Base-by-base conservation (phyloP, 2,329 filamentous ascomycete species). In the Microdochium paspali region DNA sequence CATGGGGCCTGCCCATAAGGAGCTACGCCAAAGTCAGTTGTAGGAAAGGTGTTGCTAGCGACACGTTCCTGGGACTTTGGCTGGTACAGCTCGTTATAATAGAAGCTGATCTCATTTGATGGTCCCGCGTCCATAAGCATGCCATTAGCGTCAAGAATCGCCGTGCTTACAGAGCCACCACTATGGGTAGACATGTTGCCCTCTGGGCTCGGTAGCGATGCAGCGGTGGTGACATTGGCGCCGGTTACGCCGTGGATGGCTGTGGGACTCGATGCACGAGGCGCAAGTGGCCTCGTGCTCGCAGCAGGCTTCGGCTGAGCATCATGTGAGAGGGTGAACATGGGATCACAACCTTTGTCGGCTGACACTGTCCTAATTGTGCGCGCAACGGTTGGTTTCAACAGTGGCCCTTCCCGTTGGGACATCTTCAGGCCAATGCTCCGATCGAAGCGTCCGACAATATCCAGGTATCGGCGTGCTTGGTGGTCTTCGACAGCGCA, bases 401-500 rank as follows among this genome's bases (percentile, higher is more conserved):
- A 10, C 6, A 40, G 35, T 5, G 35, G 35, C 6, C 35, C 35
- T 21, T 40, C 18, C 18, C 35, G 6, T 3, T 7, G 18, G 4
- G 35, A 40, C 35, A 40, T 7, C 12, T 40, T 40, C 35, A 18
- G 18, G 3, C 18, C 23, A 20, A 21, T 40, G 23, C 35, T 40
- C n/a, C 69, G 61, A 23, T 66, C 61, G 50, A 80, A 79, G 5
- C 66, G 68, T 3, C 65, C 62, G 12, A 80, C 59, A 30, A 80
- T 79, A 47, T 70, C 72, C 10, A 67, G 60, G 3, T 78, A 68
- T 4, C 75, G 66, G 3, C 63, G 56, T 2, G 74, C 76, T 54
- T 79, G 72, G 1, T 67, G 65, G 50, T 79, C 76, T 2, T 59
- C 63, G 24, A 66, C 55, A 7, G 72, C 67, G 53, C 73, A 77